Conservation (phyloP, 2,329 filamentous ascomycete genomes). For the Ophiostoma ips region DNA sequence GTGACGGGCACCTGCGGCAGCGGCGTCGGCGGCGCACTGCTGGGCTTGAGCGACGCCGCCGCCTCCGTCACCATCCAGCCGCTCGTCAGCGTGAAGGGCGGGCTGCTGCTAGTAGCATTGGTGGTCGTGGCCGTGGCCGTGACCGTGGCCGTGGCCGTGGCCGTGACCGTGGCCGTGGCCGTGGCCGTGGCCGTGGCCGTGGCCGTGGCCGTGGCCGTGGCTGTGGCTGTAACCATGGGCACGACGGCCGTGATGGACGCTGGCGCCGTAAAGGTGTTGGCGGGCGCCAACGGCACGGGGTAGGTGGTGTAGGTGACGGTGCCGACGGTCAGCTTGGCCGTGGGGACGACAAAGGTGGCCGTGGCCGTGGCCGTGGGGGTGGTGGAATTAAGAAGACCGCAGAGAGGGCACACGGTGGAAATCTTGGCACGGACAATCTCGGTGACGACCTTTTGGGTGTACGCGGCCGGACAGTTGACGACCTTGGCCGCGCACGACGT, state of each 20-base stretch:
- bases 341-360: slow-evolving; percentile 5
- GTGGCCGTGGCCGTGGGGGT: not conserved
- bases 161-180: not conserved
- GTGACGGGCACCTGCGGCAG: slow-evolving; percentile 8
- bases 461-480: slow-evolving; percentile 19
- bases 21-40: not conserved
- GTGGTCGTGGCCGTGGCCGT: too few species aligned
- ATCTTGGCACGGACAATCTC: slow-evolving; percentile 15
- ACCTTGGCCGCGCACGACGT: slow-evolving; percentile 19
- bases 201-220: too few species aligned
- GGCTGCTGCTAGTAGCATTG: too few species aligned
- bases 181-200: too few species aligned
- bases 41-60: not conserved
- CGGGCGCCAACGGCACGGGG: slow-evolving; percentile 12
- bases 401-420: slow-evolving; percentile 17
- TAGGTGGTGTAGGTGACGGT: slow-evolving; percentile 14
- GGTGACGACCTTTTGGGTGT: slow-evolving; percentile 19
- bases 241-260: slow-evolving; percentile 12
- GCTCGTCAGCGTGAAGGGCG: too few species aligned
- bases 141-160: too few species aligned
- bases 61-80: not conserved
- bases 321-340: slow-evolving; percentile 9
- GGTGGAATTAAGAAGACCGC: slow-evolving; percentile 8
- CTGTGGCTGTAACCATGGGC: slow-evolving; percentile 4
- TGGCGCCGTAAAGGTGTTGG: slow-evolving; percentile 15